Evolutionary conservation across 495 filamentous ascomycete species (phyloP).

Genomic region (Xylaria intraflava): DNA sequence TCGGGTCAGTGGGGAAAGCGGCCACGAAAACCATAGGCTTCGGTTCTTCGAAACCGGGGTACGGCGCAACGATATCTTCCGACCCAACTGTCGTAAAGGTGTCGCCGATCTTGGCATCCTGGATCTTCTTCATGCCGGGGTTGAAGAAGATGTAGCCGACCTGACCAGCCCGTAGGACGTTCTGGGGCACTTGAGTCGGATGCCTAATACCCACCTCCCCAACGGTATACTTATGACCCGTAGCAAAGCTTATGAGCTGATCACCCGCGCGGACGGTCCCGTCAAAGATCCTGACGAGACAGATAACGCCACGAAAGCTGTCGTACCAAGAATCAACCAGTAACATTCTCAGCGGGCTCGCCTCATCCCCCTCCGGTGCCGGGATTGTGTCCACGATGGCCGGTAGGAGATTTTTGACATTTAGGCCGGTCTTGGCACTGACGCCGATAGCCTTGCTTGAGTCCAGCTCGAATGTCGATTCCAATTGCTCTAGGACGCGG

Average conservation of each 20-base stretch:
- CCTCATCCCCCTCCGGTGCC: constrained; percentile 63
- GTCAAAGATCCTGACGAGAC: constrained; percentile 88
- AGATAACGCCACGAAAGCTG: constrained; percentile 86
- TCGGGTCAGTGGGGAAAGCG: constrained; percentile 86
- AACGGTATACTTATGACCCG: constrained; percentile 77
- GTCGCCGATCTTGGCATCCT: constrained; percentile 93
- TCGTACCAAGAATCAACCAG: constrained; percentile 98
- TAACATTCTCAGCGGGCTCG: constrained; percentile 69
- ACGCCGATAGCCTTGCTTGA: constrained; percentile 73
- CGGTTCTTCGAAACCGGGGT: constrained; percentile 93
- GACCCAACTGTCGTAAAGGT: constrained; percentile 83
- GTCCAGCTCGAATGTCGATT: constrained; percentile 79
- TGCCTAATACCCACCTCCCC: constrained; percentile 98
- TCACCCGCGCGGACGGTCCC: constrained; percentile 78
- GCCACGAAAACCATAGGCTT: constrained; percentile 99
- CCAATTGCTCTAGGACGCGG: constrained; percentile 78
- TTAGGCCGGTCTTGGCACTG: constrained; percentile 87
- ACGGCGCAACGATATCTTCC: constrained; percentile 68
- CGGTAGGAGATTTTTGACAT: constrained; percentile 74
- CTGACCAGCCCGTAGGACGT: constrained; percentile 76
- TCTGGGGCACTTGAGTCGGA: constrained; percentile 78
- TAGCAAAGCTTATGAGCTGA: constrained; percentile 75
- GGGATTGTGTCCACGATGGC: constrained; percentile 80
- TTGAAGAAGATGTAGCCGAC: constrained; percentile 97
- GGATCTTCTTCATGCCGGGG: constrained; percentile 92